Percentiles rank a stretch among this genome's conserved stretches.
These are phyloP conservation scores for Falciphora oryzae DNA, from an alignment of 2,329 filamentous ascomycete species.

Conservation along the genomic window DNA sequence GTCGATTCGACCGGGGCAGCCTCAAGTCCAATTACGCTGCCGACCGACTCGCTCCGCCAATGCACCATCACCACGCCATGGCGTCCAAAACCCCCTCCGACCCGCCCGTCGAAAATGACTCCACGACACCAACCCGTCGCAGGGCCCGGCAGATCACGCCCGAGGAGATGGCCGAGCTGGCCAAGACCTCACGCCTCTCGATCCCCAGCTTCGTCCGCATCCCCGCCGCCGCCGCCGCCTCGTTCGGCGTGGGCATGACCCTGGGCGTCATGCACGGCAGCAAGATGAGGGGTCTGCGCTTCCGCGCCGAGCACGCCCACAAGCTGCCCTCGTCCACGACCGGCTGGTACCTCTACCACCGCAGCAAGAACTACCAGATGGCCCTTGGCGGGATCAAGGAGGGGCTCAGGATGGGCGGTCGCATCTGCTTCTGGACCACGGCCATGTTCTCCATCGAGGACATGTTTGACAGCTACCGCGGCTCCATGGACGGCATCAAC, in stretches of 20 bases:
- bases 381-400: slow-evolving; percentile 73
- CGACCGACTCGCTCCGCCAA: not conserved
- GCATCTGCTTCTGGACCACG: slow-evolving; percentile 65
- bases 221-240: slow-evolving; percentile 55
- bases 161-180: slow-evolving; percentile 28
- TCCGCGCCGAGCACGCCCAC: slow-evolving; percentile 94
- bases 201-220: slow-evolving; percentile 62
- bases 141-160: slow-evolving; percentile 12
- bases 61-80: not conserved
- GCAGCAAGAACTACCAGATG: slow-evolving; percentile 90
- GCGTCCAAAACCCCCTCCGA: not conserved
- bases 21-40: not conserved
- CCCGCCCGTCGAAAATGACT: not conserved
- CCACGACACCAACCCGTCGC: not conserved
- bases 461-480: slow-evolving; percentile 69
- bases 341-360: slow-evolving; percentile 99
- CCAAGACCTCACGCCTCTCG: slow-evolving; percentile 45
- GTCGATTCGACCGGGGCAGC: too few relatives aligned
- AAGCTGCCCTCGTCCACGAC: slow-evolving; percentile 75
- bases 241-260: slow-evolving; percentile 62
- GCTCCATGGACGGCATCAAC: slow-evolving; percentile 68
- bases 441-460: slow-evolving; percentile 80
- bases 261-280: slow-evolving; percentile 70
- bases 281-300: slow-evolving; percentile 69
- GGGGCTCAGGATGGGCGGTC: slow-evolving; percentile 67